Base-by-base conservation (phyloP, 129 eudicot genomes). In the Lactuca saligna region DNA sequence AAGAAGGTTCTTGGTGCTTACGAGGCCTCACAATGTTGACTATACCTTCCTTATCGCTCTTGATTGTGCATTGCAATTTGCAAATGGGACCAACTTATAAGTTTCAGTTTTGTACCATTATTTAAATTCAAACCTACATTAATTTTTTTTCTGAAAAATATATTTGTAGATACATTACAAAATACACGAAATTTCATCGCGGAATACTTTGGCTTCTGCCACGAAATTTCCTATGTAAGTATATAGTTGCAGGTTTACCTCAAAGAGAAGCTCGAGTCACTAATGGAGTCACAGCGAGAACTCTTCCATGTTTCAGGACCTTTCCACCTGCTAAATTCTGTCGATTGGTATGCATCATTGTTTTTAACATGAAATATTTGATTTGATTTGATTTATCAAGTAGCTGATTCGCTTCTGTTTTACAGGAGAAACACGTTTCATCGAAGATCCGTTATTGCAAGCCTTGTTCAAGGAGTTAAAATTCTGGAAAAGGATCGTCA, bases 361-460 rank as follows among this genome's bases (percentile, higher is more conserved):
- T 64, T 64, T 15, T 7, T 14, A 25, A 73, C 35, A 9, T 54
- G 60, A 34, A 33, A 34, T 3, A 9, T n/a, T 11, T 14, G 33
- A 39, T 61, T 11, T 14, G 33, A 39, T 61, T 62, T 3, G 3
- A 51, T 16, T 14, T 62, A 69, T 53, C 29, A 4, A n/a, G 49
- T 54, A 54, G 54, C 12, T 17, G 50, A 13, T 73, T 64, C 5
- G 20, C 66, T 20, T 48, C 2, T 35, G 31, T 1, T 56, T 73
- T 63, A 33, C 74, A 91, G 97, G 97, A 71, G 64, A 38, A 81
- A 85, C 54, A 61, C 87, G 8, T 53, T 71, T 59, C 90, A 91
- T 63, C 81, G 92, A 46, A 83, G 86, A 66, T 83, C 90, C 15
- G 41, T 87, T 14, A 92, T 88, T n/a, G 97, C 92, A 6, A 74